phyloP scores from a whole-genome alignment of 2,329 filamentous ascomycete genomes.

The Anthostomella pinea region DNA sequence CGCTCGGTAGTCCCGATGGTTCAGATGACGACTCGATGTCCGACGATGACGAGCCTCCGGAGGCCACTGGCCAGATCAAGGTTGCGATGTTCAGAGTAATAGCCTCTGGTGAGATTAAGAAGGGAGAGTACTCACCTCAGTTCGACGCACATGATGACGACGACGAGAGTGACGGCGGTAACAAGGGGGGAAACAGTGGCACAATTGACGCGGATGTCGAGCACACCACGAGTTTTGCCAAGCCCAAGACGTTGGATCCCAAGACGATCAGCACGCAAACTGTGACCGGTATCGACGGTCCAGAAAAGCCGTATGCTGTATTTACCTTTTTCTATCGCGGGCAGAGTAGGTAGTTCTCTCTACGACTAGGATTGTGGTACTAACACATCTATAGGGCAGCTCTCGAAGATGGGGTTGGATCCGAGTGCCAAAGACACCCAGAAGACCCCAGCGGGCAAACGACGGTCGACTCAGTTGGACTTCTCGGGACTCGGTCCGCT shows the following conservation, averaged over 20 bases:
- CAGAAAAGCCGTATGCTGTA: slow-evolving; percentile 91
- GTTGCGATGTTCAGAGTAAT: slow-evolving; percentile 94
- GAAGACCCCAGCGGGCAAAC: slow-evolving; percentile 62
- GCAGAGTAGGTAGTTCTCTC: slow-evolving; percentile 65
- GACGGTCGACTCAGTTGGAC: slow-evolving; percentile 79
- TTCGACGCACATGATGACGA: slow-evolving; percentile 97
- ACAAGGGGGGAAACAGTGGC: slow-evolving; percentile 52
- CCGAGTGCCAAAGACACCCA: slow-evolving; percentile 64
- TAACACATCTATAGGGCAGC: slow-evolving; percentile 63
- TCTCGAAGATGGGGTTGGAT: slow-evolving; percentile 93
- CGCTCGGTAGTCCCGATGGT: slow-evolving; percentile 68
- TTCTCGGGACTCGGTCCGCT: slow-evolving; percentile 82
- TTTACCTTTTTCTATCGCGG: slow-evolving; percentile 98
- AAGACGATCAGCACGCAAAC: slow-evolving; percentile 98
- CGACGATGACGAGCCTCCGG: slow-evolving; percentile 78
- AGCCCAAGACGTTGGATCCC: slow-evolving; percentile 91
- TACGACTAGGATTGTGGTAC: slow-evolving; percentile 4
- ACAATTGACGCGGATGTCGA: slow-evolving; percentile 80
- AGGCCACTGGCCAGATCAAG: slow-evolving; percentile 96
- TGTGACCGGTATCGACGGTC: slow-evolving; percentile 95
- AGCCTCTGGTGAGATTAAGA: slow-evolving; percentile 94
- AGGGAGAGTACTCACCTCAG: slow-evolving; percentile 95
- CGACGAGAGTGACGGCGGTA: slow-evolving; percentile 58
- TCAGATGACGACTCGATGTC: slow-evolving; percentile 73
- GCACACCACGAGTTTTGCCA: slow-evolving; percentile 96